A percentile compares a stretch with the other conserved stretches of the same genome.
Conservation (phyloP, 768 basidiomycete species). For the Boletus rex-veris region DNA sequence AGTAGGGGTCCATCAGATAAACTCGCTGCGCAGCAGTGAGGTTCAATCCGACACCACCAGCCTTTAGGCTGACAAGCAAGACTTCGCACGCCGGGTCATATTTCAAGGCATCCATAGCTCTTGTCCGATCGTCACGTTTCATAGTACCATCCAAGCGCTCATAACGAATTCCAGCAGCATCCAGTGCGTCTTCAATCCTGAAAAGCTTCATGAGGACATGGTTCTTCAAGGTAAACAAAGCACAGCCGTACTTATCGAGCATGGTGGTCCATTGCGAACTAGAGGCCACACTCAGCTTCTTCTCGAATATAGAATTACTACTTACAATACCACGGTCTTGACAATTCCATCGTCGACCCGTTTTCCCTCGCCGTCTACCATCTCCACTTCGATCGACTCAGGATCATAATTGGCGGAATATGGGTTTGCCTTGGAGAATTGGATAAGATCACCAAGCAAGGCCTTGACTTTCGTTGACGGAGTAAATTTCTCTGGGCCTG, state of each 20-base stretch:
- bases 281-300: slow-evolving; percentile 13
- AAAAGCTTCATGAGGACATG: slow-evolving; percentile 2
- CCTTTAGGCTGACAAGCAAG: slow-evolving; percentile 90
- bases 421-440: slow-evolving; percentile 81
- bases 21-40: slow-evolving; percentile 91
- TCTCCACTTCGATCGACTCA: slow-evolving; percentile 64
- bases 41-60: slow-evolving; percentile 96
- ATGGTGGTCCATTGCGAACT: slow-evolving; percentile 95
- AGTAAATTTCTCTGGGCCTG: slow-evolving; percentile 52
- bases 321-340: slow-evolving; percentile 97
- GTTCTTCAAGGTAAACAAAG: not conserved
- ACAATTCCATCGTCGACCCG: slow-evolving; percentile 64
- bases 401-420: slow-evolving; percentile 87
- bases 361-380: slow-evolving; percentile 72
- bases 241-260: slow-evolving; percentile 72
- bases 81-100: slow-evolving; percentile 90
- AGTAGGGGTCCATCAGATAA: slow-evolving; percentile 97
- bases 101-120: slow-evolving; percentile 91
- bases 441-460: slow-evolving; percentile 73
- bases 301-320: slow-evolving; percentile 21
- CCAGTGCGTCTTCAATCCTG: slow-evolving; percentile 87
- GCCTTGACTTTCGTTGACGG: slow-evolving; percentile 89
- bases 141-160: slow-evolving; percentile 96
- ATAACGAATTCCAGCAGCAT: slow-evolving; percentile 77
- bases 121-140: slow-evolving; percentile 91